Percentiles rank a stretch among this genome's conserved stretches.
phyloP scores from a whole-genome alignment of 495 filamentous ascomycete species.

The Cercophora samala region DNA sequence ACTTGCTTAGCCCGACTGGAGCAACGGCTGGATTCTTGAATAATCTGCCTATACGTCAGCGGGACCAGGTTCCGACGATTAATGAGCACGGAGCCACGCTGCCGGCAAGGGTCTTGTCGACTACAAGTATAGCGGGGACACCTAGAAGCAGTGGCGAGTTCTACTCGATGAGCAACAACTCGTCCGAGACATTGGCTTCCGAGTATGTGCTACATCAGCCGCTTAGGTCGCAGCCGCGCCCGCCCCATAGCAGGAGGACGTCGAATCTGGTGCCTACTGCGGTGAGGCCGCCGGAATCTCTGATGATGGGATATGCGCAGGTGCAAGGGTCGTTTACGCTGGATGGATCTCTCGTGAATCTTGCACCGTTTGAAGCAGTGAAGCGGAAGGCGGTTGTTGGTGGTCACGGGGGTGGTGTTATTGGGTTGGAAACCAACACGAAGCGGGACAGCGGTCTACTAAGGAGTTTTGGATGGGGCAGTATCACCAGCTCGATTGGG shows the following conservation, averaged over 20 bases:
- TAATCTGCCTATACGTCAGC: conserved; percentile 35
- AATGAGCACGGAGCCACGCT: conserved; percentile 57
- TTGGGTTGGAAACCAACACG: conserved; percentile 67
- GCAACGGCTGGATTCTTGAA: conserved; percentile 28
- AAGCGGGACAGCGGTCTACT: conserved; percentile 79
- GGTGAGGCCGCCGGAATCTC: conserved; percentile 58
- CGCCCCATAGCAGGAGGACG: conserved; percentile 58
- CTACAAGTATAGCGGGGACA: conserved; percentile 62
- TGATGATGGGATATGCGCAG: conserved; percentile 98
- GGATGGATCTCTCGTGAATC: conserved; percentile 86
- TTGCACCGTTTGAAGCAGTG: conserved; percentile 88
- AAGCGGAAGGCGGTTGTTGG: conserved; percentile 91
- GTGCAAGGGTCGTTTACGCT: conserved; percentile 88
- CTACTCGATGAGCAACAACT: conserved; percentile 90
- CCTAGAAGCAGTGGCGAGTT: conserved; percentile 91
- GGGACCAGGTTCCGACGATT: conserved; percentile 42
- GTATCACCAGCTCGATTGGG: conserved; percentile 81
- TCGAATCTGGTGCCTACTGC: conserved; percentile 56
- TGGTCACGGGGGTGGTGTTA: conserved; percentile 77
- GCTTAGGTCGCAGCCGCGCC: conserved; percentile 39
- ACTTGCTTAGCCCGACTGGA: conserved; percentile 39
- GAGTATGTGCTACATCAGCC: conserved; percentile 74
- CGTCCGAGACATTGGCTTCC: conserved; percentile 86
- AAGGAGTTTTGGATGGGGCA: conserved; percentile 82
- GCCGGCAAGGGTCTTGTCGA: conserved; percentile 67